Percentiles rank a stretch among this genome's conserved stretches.
Evolutionary conservation across 1,284 basidiomycete genomes (phyloP).

Genomic region (Malassezia cuniculi): DNA sequence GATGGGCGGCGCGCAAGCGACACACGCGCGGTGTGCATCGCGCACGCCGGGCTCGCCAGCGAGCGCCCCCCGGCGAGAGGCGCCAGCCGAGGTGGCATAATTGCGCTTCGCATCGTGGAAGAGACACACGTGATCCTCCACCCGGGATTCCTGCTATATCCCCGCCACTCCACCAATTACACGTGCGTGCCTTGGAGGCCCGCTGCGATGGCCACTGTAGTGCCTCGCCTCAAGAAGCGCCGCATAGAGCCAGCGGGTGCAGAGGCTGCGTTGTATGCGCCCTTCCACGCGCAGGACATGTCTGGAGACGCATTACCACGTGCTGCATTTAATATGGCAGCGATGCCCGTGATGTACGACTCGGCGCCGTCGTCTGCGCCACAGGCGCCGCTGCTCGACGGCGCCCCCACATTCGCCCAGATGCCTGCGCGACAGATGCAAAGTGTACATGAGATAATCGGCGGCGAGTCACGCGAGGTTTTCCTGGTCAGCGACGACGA

Average conservation of each 20-base stretch:
- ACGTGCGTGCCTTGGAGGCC: not conserved
- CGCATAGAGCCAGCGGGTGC: constrained; percentile 9
- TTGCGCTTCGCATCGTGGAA: constrained; percentile 3
- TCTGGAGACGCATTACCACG: too few species aligned
- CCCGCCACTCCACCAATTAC: not conserved
- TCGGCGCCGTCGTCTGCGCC: not conserved
- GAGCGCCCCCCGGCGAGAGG: not conserved
- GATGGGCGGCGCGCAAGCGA: too few species aligned
- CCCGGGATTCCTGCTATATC: too few species aligned
- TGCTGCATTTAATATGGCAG: too few species aligned
- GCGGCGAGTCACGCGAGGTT: constrained; percentile 9
- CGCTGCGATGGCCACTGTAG: constrained; percentile 10
- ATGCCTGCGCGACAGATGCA: not conserved
- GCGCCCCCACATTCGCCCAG: not conserved
- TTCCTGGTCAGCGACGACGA: constrained; percentile 14
- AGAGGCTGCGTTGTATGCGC: too few species aligned
- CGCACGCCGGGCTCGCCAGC: not conserved
- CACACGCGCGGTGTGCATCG: not conserved
- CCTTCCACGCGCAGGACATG: not conserved
- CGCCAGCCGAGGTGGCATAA: constrained; percentile 1
- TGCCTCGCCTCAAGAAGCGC: constrained; percentile 14
- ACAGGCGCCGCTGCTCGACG: not conserved
- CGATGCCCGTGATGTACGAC: not conserved
- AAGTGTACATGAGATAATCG: constrained; percentile 11
- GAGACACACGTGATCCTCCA: not conserved